Percentiles rank a stretch among this genome's conserved stretches.
Evolutionary conservation across 192 early-diverging fungal genomes (phyloP).

Genomic region (Piromyces finnis): DNA sequence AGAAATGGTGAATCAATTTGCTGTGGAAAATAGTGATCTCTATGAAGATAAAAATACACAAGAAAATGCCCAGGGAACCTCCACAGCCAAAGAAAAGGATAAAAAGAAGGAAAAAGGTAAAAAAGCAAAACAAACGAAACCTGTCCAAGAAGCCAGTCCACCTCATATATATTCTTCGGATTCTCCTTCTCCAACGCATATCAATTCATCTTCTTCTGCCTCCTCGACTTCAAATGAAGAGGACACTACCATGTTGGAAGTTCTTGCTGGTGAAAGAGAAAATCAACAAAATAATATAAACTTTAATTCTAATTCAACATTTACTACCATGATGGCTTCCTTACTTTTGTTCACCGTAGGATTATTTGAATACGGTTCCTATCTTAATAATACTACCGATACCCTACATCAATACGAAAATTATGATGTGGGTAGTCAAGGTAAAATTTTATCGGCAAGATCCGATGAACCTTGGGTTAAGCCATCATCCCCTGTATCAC

Average conservation of each 20-base stretch:
- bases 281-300: background rate
- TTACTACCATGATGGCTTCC: background rate
- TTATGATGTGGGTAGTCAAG: background rate
- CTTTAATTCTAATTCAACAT: background rate
- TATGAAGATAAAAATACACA: background rate
- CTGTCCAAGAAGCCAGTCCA: background rate
- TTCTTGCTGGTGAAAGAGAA: background rate
- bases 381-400: background rate
- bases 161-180: background rate
- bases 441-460: background rate
- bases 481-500: background rate
- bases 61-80: background rate
- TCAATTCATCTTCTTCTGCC: background rate
- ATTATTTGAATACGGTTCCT: background rate
- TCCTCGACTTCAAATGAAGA: background rate
- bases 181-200: background rate
- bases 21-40: background rate
- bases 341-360: background rate
- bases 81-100: background rate
- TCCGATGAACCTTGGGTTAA: background rate
- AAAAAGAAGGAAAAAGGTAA: background rate
- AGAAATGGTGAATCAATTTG: background rate
- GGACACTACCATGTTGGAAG: background rate
- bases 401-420: background rate
- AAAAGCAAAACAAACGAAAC: background rate